Evolutionary conservation across 345 rosid species (phyloP).

Genomic region (Fremontodendron californicum): DNA sequence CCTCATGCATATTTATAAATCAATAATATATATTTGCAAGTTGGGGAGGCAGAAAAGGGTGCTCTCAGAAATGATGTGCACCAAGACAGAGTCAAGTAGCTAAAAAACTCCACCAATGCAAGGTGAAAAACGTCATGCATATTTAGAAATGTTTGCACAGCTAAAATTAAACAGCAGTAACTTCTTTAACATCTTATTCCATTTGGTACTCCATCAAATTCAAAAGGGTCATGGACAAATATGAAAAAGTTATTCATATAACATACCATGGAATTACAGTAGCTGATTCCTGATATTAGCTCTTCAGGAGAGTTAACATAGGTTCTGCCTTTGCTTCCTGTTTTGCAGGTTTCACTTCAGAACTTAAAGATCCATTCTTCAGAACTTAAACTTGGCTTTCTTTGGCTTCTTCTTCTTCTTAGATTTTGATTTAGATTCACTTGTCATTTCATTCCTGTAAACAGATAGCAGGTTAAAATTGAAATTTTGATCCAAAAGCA

Average conservation of each 20-base stretch:
- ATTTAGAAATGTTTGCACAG: background rate
- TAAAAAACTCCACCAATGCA: no score
- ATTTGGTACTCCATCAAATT: background rate
- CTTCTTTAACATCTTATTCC: background rate
- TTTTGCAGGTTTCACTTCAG: slow-evolving; percentile 54
- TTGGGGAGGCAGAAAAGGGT: no score
- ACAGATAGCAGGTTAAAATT: slow-evolving; percentile 4
- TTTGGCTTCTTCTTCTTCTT: slow-evolving; percentile 85
- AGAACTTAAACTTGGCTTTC: slow-evolving; percentile 84
- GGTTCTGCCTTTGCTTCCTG: slow-evolving; percentile 42
- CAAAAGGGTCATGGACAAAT: background rate
- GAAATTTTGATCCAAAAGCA: background rate
- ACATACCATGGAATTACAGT: no score
- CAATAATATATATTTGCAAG: no score
- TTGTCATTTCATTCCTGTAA: slow-evolving; percentile 52
- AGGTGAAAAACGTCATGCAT: no score
- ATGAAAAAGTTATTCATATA: no score
- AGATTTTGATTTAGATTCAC: slow-evolving; percentile 53
- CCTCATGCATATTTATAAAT: no score
- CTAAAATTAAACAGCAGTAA: background rate
- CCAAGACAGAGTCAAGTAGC: no score
- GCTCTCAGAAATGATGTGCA: no score
- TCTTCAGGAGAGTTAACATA: slow-evolving; percentile 36
- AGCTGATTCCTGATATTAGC: no score
- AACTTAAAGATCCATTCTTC: slow-evolving; percentile 73